Base-by-base conservation (phyloP, 2,329 filamentous ascomycete genomes). In the Fusarium oxysporum region DNA sequence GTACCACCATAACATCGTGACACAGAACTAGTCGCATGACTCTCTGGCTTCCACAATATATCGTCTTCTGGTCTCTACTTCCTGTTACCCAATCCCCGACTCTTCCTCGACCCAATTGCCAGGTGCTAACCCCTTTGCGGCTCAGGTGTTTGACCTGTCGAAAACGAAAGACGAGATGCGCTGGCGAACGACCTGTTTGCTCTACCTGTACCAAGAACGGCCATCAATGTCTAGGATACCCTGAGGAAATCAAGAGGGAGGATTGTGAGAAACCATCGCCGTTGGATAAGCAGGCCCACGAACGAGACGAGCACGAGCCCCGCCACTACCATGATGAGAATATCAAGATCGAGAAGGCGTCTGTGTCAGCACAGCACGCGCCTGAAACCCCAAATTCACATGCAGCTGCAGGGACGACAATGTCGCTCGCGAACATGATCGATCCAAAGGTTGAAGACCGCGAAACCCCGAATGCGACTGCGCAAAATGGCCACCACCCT, bases 111-210 rank as follows among this genome's bases (percentile, higher is more conserved):
- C 50, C 12, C 30, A 43, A 28, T 66, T 56, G n/a, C 55, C 38
- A 60, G 30, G 59, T 62, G 41, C 70, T 73, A 66, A 73, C 70
- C 72, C 61, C 68, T 71, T 64, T 60, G 62, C 59, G 59, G 47
- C 53, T 61, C 59, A 77, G 76, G 48, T 77, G 76, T 62, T 75
- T 77, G 50, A 78, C 92, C 45, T 94, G 92, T 83, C 91, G 92
- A 77, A 92, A 91, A 80, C 89, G 92, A 78, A 94, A 94, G 83
- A 94, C 92, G 59, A 86, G 92, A 80, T 94, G 92, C 80, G 92
- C 91, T 50, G 92, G 92, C 70, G 92, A 93, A 82, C 90, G 91
- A 70, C 92, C 92, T 64, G 83, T 87, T 25, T 94, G 92, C 81
- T 91, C 91, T 65, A 94, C 92, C 16, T 94, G 92, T 76, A 86